Base-by-base conservation (phyloP, 371 early-diverging fungal species). In the Mortierella sp. region DNA sequence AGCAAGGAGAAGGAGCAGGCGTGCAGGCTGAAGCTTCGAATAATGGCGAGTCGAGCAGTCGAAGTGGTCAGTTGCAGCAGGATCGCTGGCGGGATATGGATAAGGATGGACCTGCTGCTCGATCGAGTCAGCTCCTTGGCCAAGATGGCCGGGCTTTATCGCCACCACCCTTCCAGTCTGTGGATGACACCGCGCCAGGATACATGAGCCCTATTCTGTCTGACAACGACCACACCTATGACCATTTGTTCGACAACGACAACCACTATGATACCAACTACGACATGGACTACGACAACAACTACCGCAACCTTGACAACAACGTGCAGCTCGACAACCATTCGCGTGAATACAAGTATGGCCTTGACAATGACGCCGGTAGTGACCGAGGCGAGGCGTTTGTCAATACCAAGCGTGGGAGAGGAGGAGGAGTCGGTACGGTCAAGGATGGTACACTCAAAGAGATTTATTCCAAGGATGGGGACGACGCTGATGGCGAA, bases 141-240 rank as follows among this genome's bases (percentile, higher is more conserved):
- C 63, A 63, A 14, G 38, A 29, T 4, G 8, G 35, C 18, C 32
- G 38, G 7, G 21, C 63, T 18, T 21, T 18, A 63, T 35, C 63
- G 18, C 63, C 63, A 6, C 16, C 63, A 7, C 35, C 7, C 14
- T 60, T 60, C 60, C 35, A 35, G 18, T 63, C 32, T 63, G 63
- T 63, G 63, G 63, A 63, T 6, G 63, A 63, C 35, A 35, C 63
- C 35, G 63, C 63, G 7, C 63, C 63, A 6, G 63, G 63, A 12
- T 63, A 63, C 63, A 63, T 63, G 63, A 63, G 63, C 35, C 63
- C 63, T 7, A 63, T 63, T 63, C 32, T 63, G 18, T 63, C 63
- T 16, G 63, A 63, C 63, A 63, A 21, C 18, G 63, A 63, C 35
- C 63, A 63, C 14, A 63, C 63, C 18, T 63, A 63, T 21, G 63